Base-by-base conservation (phyloP, 1,284 basidiomycete genomes). In the Taiwanofungus camphoratus region DNA sequence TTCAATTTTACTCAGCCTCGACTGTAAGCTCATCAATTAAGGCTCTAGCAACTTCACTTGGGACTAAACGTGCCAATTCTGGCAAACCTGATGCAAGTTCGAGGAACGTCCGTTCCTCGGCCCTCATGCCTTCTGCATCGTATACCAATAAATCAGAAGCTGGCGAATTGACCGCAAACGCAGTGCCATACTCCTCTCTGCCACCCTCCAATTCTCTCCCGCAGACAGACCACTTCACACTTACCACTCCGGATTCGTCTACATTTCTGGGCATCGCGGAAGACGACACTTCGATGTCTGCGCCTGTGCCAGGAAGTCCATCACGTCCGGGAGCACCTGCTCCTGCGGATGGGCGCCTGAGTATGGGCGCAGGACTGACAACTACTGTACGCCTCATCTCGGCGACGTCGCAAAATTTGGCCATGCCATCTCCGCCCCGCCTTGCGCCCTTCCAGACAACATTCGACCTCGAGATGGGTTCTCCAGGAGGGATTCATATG, bases 21-120 rank as follows among this genome's bases (percentile, higher is more conserved):
- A 71, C 70, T 9, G 73, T 85, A 15, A 67, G 69, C 27, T 83
- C 81, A 1, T 86, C 84, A 24, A 71, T 87, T 49, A 82, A 72
- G 59, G 77, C 82, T 1, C 64, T 88, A 33, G 84, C 82, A 19
- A 78, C 65, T 39, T 85, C 85, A 7, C 65, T 87, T 24, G 82
- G 82, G 23, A 68, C 85, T 50, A 82, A 78, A 57, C 76, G 77
- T 31, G 60, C 64, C 32, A 53, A 53, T 20, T 66, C 66, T 22
- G 59, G 60, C 33, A 66, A 67, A 54, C 59, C 60, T 6, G 48
- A 41, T 30, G 20, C 35, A 30, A 23, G 34, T 26, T 18, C 34
- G 3, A 42, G 52, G 23, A 38, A 4, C n/a, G 19, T 4, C n/a
- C 11, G 12, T 39, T n/a, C n/a, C n/a, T n/a, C n/a, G n/a, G n/a